Evolutionary conservation across 2,329 filamentous ascomycete species (phyloP).

Genomic region (Aspergillus tanneri): DNA sequence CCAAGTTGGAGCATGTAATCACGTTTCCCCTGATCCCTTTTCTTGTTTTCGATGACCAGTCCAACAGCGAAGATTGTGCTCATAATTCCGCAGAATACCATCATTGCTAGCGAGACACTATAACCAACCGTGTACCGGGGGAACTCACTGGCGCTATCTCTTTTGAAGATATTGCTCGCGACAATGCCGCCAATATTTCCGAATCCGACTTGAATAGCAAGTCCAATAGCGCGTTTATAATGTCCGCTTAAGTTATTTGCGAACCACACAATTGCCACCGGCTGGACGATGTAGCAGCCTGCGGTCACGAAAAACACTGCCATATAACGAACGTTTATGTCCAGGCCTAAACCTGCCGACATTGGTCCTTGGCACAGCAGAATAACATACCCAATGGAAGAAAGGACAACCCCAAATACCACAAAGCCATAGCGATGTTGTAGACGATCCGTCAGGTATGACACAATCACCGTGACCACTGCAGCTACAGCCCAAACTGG

Average conservation of each 20-base stretch:
- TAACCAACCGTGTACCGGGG: constrained; percentile 42
- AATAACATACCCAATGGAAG: constrained; percentile 37
- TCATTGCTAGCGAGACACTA: constrained; percentile 33
- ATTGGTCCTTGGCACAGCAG: constrained; percentile 30
- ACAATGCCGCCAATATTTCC: constrained; percentile 46
- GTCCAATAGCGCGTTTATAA: constrained; percentile 41
- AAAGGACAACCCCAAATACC: constrained; percentile 34
- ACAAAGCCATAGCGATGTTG: constrained; percentile 39
- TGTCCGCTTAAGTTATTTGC: constrained; percentile 43
- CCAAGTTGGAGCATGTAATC: constrained; percentile 26
- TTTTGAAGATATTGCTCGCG: constrained; percentile 43
- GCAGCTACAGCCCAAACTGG: constrained; percentile 36
- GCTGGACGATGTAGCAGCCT: constrained; percentile 30
- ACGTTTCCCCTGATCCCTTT: constrained; percentile 24
- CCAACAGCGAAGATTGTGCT: constrained; percentile 27
- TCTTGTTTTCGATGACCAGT: constrained; percentile 31
- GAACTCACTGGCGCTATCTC: constrained; percentile 31
- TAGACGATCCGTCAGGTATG: constrained; percentile 30
- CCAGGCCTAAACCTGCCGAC: constrained; percentile 22
- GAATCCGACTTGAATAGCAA: constrained; percentile 43
- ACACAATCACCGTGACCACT: constrained; percentile 27
- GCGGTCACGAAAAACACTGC: constrained; percentile 26
- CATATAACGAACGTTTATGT: constrained; percentile 23
- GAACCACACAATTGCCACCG: constrained; percentile 35
- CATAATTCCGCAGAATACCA: constrained; percentile 29